phyloP scores from a whole-genome alignment of 371 early-diverging fungal species.

The Mortierella sp. region DNA sequence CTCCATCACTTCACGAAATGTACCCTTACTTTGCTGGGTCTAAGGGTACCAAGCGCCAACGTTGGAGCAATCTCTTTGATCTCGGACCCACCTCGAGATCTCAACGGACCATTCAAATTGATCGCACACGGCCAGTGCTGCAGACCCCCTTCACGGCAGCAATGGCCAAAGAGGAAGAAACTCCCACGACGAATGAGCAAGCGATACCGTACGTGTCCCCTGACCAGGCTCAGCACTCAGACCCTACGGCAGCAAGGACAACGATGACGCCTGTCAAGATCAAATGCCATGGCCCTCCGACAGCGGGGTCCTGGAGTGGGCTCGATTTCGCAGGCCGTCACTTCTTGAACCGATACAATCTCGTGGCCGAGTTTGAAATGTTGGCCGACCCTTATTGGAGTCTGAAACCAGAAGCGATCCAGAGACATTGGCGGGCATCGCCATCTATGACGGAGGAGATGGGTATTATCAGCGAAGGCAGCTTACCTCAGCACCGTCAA shows the following conservation, averaged over 20 bases:
- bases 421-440: conserved; percentile 27
- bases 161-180: conserved; percentile 37
- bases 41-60: conserved; percentile 32
- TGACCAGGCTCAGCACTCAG: neutral
- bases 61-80: conserved; percentile 41
- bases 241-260: neutral
- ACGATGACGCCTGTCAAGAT: conserved; percentile 14
- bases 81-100: conserved; percentile 6
- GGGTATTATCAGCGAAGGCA: neutral
- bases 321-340: conserved; percentile 47
- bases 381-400: conserved; percentile 35
- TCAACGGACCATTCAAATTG: conserved; percentile 27
- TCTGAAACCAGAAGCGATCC: conserved; percentile 30
- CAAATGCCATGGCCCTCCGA: conserved; percentile 39
- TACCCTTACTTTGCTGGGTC: conserved; percentile 30
- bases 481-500: no score
- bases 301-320: conserved; percentile 38
- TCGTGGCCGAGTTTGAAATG: conserved; percentile 35
- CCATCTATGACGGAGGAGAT: neutral
- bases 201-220: conserved; percentile 2
- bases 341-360: conserved; percentile 39
- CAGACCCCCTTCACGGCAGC: conserved; percentile 34
- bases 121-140: conserved; percentile 25
- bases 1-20: conserved; percentile 22
- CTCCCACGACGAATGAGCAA: conserved; percentile 20